These are phyloP conservation scores for Candida sanyaensis DNA, from an alignment of 1,139 yeast genomes.

Conservation along the genomic window DNA sequence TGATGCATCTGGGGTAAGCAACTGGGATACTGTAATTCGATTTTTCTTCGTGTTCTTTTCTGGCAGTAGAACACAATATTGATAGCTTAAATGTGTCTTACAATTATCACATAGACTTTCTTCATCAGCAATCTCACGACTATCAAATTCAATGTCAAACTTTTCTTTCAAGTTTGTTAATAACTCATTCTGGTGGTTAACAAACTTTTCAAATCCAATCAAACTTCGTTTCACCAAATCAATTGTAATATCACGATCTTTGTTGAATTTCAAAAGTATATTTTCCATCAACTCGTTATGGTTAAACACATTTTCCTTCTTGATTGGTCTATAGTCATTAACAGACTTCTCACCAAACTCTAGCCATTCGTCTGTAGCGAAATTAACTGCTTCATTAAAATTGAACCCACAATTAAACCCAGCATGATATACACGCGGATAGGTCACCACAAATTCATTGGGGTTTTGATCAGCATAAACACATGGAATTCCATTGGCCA, in stretches of 20 bases:
- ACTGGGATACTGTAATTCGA: conserved; percentile 3
- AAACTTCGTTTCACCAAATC: conserved; percentile 27
- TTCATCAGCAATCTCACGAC: conserved; percentile 23
- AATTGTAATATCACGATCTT: conserved; percentile 14
- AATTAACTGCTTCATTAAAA: conserved; percentile 83
- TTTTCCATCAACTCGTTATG: conserved; percentile 43
- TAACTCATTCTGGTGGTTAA: conserved; percentile 17
- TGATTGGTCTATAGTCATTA: conserved; percentile 53
- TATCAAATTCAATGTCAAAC: conserved; percentile 16
- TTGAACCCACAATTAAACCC: conserved; percentile 87
- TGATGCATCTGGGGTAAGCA: conserved; percentile 12
- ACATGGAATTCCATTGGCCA: conserved; percentile 56
- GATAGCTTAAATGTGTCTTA: conserved; percentile 40
- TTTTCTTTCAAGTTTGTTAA: conserved; percentile 15
- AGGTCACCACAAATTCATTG: conserved; percentile 74
- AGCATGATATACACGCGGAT: conserved; percentile 78
- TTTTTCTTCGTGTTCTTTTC: conserved; percentile 15
- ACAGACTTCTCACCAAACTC: conserved; percentile 62
- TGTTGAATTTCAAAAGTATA: conserved; percentile 28
- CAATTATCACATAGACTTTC: conserved; percentile 44
- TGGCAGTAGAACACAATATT: conserved; percentile 36
- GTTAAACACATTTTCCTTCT: conserved; percentile 60
- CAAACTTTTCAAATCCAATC: conserved; percentile 26
- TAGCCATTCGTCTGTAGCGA: conserved; percentile 74
- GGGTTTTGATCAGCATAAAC: conserved; percentile 79